Conservation (phyloP, 768 basidiomycete genomes). For the Leccinum boreale region DNA sequence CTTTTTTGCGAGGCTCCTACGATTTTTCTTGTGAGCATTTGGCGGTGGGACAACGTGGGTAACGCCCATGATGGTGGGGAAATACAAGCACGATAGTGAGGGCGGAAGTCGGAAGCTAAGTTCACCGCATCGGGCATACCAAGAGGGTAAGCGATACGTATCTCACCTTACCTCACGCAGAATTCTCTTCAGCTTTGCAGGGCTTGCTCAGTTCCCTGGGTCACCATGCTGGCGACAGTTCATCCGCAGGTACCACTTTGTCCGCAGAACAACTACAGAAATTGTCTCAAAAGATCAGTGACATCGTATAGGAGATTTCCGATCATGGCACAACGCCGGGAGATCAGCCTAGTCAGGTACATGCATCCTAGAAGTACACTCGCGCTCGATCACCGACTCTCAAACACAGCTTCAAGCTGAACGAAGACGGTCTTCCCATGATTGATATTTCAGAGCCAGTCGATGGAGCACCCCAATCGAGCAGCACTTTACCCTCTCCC, state of each 20-base stretch:
- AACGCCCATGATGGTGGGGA: conserved; percentile 40
- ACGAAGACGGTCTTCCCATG: conserved; percentile 78
- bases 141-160: conserved; percentile 33
- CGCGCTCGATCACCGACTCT: conserved; percentile 20
- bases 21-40: conserved; percentile 39
- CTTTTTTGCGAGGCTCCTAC: conserved; percentile 45
- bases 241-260: conserved; percentile 26
- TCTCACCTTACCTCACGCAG: conserved; percentile 7
- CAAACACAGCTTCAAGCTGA: conserved; percentile 53
- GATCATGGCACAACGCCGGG: conserved; percentile 36
- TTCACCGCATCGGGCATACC: too few relatives aligned
- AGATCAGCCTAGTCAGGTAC: conserved; percentile 64
- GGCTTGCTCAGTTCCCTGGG: conserved; percentile 38
- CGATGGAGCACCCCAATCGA: conserved; percentile 19
- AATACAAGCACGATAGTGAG: too few relatives aligned
- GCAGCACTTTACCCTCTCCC: conserved; percentile 13
- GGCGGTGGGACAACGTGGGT: conserved; percentile 33
- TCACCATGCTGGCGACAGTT: conserved; percentile 7
- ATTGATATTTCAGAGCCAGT: conserved; percentile 71
- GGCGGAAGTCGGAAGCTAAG: too few relatives aligned
- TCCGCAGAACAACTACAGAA: conserved; percentile 48
- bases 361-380: conserved; percentile 21
- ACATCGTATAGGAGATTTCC: conserved; percentile 43
- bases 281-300: conserved; percentile 57
- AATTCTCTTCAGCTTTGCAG: conserved; percentile 34